Conservation (phyloP, 345 rosid species). For the Gossypioides kirkii region DNA sequence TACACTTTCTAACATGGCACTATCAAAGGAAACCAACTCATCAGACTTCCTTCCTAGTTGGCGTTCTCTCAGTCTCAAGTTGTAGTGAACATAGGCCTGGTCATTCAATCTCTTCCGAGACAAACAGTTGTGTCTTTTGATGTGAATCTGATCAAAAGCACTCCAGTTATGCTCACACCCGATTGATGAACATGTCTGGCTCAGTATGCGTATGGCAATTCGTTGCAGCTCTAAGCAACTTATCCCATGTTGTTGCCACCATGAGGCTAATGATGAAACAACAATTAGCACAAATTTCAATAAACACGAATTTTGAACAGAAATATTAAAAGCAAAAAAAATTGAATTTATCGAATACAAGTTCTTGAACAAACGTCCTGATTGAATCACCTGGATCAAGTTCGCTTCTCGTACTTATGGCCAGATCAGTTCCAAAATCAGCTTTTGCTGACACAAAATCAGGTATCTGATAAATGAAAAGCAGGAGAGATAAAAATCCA, state of each 20-base stretch:
- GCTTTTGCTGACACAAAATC: conserved; percentile 81
- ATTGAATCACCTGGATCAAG: conserved; percentile 72
- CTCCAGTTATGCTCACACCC: conserved; percentile 83
- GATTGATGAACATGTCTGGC: conserved; percentile 76
- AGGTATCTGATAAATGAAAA: conserved; percentile 46
- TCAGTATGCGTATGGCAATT: conserved; percentile 76
- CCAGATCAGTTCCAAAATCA: conserved; percentile 80
- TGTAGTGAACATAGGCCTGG: conserved; percentile 68
- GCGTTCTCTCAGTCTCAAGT: conserved; percentile 58
- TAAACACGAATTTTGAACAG: neutral
- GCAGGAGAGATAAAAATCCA: neutral
- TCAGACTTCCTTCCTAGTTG: conserved; percentile 34
- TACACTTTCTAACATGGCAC: conserved; percentile 43
- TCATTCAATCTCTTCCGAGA: conserved; percentile 56
- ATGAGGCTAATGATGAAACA: conserved; percentile 43
- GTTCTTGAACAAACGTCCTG: conserved; percentile 9
- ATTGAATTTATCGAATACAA: neutral
- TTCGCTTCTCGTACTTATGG: conserved; percentile 69
- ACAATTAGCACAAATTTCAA: conserved; percentile 2
- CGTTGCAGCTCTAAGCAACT: conserved; percentile 82
- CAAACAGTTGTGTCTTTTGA: conserved; percentile 46
- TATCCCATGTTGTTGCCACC: conserved; percentile 89
- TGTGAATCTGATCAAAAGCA: conserved; percentile 48
- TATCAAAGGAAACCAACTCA: conserved; percentile 44
- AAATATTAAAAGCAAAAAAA: neutral